Evolutionary conservation across 805 yeast genomes (phyloP).

Genomic region (Yarrowia sp.): DNA sequence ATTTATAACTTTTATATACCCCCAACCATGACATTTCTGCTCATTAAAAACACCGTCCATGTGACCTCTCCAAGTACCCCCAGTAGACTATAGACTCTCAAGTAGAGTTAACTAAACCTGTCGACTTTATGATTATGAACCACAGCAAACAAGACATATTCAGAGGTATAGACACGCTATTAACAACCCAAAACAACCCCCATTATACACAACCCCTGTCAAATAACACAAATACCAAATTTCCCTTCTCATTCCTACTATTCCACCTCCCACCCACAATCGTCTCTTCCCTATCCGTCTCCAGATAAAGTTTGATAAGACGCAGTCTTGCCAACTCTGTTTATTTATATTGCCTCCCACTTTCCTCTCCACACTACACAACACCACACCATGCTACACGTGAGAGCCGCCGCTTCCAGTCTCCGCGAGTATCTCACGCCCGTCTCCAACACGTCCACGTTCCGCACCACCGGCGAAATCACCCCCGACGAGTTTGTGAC

Average conservation of each 20-base stretch:
- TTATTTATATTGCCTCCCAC: slow-evolving; percentile 4
- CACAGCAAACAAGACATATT: too few species aligned
- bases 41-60: too few species aligned
- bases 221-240: background rate
- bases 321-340: slow-evolving; percentile 1
- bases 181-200: too few species aligned
- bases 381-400: slow-evolving; percentile 10
- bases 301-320: slow-evolving; percentile 22
- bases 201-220: too few species aligned
- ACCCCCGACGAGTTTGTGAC: slow-evolving; percentile 92
- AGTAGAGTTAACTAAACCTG: too few species aligned
- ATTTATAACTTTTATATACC: too few species aligned
- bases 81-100: too few species aligned
- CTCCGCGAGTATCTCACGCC: slow-evolving; percentile 94
- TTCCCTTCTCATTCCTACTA: background rate
- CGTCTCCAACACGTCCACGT: slow-evolving; percentile 80
- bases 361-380: background rate
- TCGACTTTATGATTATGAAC: too few species aligned
- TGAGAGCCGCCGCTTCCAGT: slow-evolving; percentile 17
- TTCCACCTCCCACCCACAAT: background rate
- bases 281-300: background rate
- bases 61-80: too few species aligned
- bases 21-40: too few species aligned
- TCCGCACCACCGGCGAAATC: slow-evolving; percentile 81
- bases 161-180: too few species aligned